phyloP scores from a whole-genome alignment of 352 stramenopile species.

The Globisporangium carolinianum region DNA sequence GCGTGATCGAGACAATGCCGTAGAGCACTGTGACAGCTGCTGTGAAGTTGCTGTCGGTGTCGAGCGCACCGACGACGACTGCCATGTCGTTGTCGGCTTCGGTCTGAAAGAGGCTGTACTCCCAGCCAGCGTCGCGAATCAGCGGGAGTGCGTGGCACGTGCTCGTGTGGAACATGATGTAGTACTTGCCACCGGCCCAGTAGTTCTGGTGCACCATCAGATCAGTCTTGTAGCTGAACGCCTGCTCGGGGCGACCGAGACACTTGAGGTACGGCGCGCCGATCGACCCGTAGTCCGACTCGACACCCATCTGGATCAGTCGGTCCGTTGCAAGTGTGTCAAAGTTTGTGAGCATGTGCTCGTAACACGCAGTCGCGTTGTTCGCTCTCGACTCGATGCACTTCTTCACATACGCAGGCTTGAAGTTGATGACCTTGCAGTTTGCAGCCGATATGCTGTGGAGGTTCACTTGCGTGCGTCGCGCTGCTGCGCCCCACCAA shows the following conservation, averaged over 20 bases:
- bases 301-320: conserved; percentile 26
- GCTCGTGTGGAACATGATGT: conserved; percentile 46
- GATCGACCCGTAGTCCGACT: conserved; percentile 28
- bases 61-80: conserved; percentile 32
- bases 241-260: conserved; percentile 21
- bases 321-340: conserved; percentile 22
- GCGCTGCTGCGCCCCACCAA: conserved; percentile 29
- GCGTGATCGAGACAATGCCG: conserved; percentile 31
- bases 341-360: conserved; percentile 46
- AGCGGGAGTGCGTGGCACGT: conserved; percentile 33
- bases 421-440: conserved; percentile 34
- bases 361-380: conserved; percentile 49
- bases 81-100: conserved; percentile 26
- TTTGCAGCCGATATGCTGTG: conserved; percentile 35
- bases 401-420: conserved; percentile 23
- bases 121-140: conserved; percentile 27
- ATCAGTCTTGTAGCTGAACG: conserved; percentile 50
- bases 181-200: conserved; percentile 40
- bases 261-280: conserved; percentile 43
- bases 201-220: conserved; percentile 46
- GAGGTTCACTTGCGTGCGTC: conserved; percentile 26
- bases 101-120: conserved; percentile 40
- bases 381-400: conserved; percentile 17
- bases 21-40: conserved; percentile 30
- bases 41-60: conserved; percentile 27